Base-by-base conservation (phyloP, 148 eudicot genomes). In the Silene uniflora region DNA sequence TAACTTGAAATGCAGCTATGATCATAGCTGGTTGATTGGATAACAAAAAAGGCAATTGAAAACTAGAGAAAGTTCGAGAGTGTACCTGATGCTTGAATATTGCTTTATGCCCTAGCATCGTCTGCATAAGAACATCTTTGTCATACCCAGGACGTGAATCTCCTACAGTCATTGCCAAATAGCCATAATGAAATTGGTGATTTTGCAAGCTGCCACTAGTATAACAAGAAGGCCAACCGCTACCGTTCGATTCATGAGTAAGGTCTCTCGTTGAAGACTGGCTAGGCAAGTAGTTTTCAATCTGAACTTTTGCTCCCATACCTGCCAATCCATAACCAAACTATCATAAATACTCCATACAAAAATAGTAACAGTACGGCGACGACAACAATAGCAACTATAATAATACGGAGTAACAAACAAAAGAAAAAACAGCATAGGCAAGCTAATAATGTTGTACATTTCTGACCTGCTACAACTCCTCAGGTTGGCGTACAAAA, bases 51-150 rank as follows among this genome's bases (percentile, higher is more conserved):
- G n/a, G n/a, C n/a, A n/a, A n/a, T n/a, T n/a, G n/a, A n/a, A n/a
- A n/a, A n/a, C n/a, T n/a, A n/a, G n/a, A n/a, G n/a, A 39, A 6
- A 39, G 44, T 39, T 39, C 10, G 67, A 62, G 67, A 10, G 42
- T 25, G 7, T 84, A 91, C 98, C 91, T 94, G 98, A 76, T 88
- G 82, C 83, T 85, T 89, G 77, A 94, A 94, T 14, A 90, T 67
- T 2, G 89, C 90, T 80, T 94, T 96, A 74, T 94, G 98, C 73
- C 87, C 88, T 42, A 94, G 90, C 90, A 94, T 91, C 76, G 81
- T 94, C 76, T 89, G 89, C 90, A 89, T 94, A 67, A 91, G 69
- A 25, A 79, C 71, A 83, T 90, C 91, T 82, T 86, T 94, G 32
- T 84, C 89, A 74, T 75, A 85, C 64, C 85, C 91, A 47, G 88